Evolutionary conservation across 2,329 filamentous ascomycete species (phyloP), one percentile per base, ranked within the genome.

Genomic region (Atkinsonella texensis): DNA sequence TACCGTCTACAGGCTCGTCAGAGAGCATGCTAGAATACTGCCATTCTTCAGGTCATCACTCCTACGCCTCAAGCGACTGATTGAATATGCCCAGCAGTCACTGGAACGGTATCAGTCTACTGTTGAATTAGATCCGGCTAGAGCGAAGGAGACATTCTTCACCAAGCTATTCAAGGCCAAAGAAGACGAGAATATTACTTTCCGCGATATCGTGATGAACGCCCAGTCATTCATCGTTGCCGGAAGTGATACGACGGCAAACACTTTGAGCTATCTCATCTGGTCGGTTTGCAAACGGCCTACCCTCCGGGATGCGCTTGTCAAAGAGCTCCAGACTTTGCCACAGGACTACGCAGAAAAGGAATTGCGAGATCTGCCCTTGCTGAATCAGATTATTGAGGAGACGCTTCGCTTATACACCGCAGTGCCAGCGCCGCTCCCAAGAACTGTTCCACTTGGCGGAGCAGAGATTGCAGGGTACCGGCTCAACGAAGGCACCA

Each of bases 211-310:
- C 1, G 52, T 57, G 3, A 55, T 58, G 15, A 69, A 75, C 45
- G 73, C 74, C 0, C 62, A 65, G 7, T 59, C 56, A 0, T 74
- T 73, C 54, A 77, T 79, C 45, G 52, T 74, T 4, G 76, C 74
- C 1, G 76, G 76, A 1, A 74, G 67, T 39, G 75, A 78, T 52
- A 79, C 76, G 0, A 77, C 75, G 0, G 70, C 75, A 1, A 65
- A 68, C 12, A 72, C 73, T 0, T 54, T 79, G 43, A 78, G 74
- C 0, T 78, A 76, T 51, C 59, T 74, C 0, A 56, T 71, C 6
- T 77, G 69, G 68, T 57, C 61, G 5, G 59, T 72, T 9, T 68
- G 63, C 49, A 54, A 57, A 15, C 53, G 62, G 15, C 62, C 65
- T 0, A 49, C 57, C 0, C 53, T 71, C 28, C 62, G 62, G 38